Percentiles rank a stretch among this genome's conserved stretches.
Evolutionary conservation across 2,329 filamentous ascomycete species (phyloP).

Genomic region (Colletotrichum coccodes): DNA sequence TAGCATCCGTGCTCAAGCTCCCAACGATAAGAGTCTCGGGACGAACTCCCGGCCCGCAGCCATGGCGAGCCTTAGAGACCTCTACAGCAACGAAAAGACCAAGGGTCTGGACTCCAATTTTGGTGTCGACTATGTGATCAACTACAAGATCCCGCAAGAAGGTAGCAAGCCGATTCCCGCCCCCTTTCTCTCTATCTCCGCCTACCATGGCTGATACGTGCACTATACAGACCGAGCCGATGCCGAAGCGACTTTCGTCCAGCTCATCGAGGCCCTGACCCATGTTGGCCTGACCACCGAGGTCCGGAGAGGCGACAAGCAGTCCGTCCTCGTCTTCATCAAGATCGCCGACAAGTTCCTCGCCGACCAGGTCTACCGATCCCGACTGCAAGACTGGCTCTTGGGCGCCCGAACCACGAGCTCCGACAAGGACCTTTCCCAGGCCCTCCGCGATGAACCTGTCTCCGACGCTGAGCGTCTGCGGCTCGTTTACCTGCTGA

Average conservation of each 20-base stretch:
- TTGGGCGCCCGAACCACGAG: conserved; percentile 84
- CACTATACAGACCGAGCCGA: conserved; percentile 68
- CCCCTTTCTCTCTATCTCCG: not conserved
- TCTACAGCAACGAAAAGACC: conserved; percentile 30
- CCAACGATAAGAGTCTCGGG: conserved; percentile 8
- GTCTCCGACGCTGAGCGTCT: conserved; percentile 89
- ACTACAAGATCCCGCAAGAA: conserved; percentile 76
- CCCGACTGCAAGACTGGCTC: conserved; percentile 92
- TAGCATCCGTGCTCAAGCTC: conserved; percentile 26
- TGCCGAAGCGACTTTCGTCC: conserved; percentile 80
- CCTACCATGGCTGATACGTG: not conserved
- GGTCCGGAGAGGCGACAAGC: conserved; percentile 81
- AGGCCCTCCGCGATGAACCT: conserved; percentile 77
- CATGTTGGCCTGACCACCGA: conserved; percentile 87
- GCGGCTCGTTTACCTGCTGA: conserved; percentile 86
- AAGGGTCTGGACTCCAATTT: conserved; percentile 33
- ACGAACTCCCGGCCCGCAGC: conserved; percentile 12
- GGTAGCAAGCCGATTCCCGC: conserved; percentile 54
- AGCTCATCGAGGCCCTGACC: conserved; percentile 80
- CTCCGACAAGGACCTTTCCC: conserved; percentile 77
- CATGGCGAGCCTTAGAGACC: conserved; percentile 32
- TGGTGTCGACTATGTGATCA: conserved; percentile 88
- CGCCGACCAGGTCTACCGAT: conserved; percentile 83
- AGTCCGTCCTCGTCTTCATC: conserved; percentile 84
- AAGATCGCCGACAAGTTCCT: conserved; percentile 80